A percentile compares a stretch with the other conserved stretches of the same genome.
Conservation (phyloP, 2,329 filamentous ascomycete species). For the Celoporthe dispersa region DNA sequence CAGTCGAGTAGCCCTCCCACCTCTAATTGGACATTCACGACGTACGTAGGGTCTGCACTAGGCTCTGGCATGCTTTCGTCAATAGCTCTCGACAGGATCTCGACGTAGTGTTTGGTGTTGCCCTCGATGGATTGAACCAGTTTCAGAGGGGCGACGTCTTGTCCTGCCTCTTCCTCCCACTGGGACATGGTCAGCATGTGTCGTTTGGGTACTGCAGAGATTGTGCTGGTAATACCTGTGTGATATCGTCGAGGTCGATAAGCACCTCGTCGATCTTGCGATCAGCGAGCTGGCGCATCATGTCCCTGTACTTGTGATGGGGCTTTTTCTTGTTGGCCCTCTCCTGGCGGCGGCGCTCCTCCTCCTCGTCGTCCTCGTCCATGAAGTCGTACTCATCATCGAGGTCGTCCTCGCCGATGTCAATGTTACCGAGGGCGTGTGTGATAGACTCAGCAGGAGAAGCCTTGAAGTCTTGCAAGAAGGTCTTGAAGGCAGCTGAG, state of each 20-base stretch:
- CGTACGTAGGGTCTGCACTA: slow-evolving; percentile 75
- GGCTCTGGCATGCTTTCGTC: slow-evolving; percentile 85
- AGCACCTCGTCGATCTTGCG: slow-evolving; percentile 76
- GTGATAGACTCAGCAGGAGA: slow-evolving; percentile 72
- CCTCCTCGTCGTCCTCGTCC: slow-evolving; percentile 74
- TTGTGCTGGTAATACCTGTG: slow-evolving; percentile 57
- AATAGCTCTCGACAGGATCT: slow-evolving; percentile 85
- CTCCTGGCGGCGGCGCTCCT: slow-evolving; percentile 53
- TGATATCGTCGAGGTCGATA: slow-evolving; percentile 88
- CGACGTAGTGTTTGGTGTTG: slow-evolving; percentile 95
- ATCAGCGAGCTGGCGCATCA: slow-evolving; percentile 87
- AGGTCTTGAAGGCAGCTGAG: slow-evolving; percentile 81
- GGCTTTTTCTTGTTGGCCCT: slow-evolving; percentile 57
- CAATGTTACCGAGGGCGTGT: slow-evolving; percentile 81
- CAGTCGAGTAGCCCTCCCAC: slow-evolving; percentile 36
- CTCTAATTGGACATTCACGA: slow-evolving; percentile 10
- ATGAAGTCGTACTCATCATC: slow-evolving; percentile 94
- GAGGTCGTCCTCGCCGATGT: slow-evolving; percentile 83
- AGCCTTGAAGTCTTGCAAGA: slow-evolving; percentile 86
- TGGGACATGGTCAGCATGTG: slow-evolving; percentile 40
- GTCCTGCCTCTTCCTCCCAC: slow-evolving; percentile 76
- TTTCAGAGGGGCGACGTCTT: slow-evolving; percentile 58
- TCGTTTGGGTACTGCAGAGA: neutral
- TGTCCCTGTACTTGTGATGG: slow-evolving; percentile 84
- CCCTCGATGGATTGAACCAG: slow-evolving; percentile 83